Base-by-base conservation (phyloP, 352 stramenopile species). In the Pythium phragmitis region DNA sequence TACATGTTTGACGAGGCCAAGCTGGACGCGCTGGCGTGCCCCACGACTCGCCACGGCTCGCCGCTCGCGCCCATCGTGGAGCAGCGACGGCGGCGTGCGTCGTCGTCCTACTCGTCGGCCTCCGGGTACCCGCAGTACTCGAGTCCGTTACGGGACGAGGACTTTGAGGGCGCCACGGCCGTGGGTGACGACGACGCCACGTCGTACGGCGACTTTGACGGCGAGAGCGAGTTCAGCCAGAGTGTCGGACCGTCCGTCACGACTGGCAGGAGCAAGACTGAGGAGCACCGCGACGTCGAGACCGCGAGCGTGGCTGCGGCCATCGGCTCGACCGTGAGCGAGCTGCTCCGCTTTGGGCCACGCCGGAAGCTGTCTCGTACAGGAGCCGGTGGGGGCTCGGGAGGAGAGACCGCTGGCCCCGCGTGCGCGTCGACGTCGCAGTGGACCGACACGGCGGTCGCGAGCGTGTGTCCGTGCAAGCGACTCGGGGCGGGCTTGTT, bases 1-100 rank as follows among this genome's bases (percentile, higher is more conserved):
- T 85, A 80, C 48, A 74, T 74, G 62, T 82, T 89, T 36, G 80
- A 89, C 54, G 63, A 74, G 8, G 43, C 60, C 34, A 53, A 73
- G 39, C 26, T 85, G 56, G 53, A 65, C 41, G 50, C 65, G 30
- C 42, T 69, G n/a, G 21, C 57, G 33, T 17, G 30, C 11, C 30
- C 28, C 3, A n/a, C 33, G 14, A 39, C 39, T 30, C 41, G 43
- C 5, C 34, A 19, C n/a, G 47, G 9, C 33, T 30, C 41, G n/a
- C 19, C 36, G 11, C 14, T 64, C 14, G 36, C 49, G 28, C 55
- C 63, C 7, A 60, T 60, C 12, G 49, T 63, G 14, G 63, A 69
- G 49, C 60, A 50, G 7, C 43, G 60, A 2, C 51, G 52, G 4
- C 52, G 60, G 1, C 48, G 50, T 49, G 33, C 51, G 21, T 60